Percentiles rank a stretch among this genome's conserved stretches.
These are phyloP conservation scores for Penium margaritaceum DNA, from an alignment of 139 green algal genomes.

Conservation along the genomic window DNA sequence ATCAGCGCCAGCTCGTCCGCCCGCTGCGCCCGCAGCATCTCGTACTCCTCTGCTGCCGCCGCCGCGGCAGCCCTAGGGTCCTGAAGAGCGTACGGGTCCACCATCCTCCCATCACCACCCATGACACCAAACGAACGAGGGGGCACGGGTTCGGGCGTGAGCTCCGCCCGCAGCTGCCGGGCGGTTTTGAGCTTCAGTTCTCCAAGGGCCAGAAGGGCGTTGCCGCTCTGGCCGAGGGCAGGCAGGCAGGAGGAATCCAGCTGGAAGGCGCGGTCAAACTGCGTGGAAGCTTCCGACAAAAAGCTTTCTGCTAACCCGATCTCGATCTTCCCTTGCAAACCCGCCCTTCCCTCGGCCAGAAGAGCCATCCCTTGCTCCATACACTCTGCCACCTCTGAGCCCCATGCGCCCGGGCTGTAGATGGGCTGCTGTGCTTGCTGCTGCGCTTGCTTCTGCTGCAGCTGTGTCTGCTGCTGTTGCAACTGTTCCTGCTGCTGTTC, in stretches of 20 bases:
- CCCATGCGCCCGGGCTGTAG: no score
- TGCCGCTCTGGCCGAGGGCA: constrained; percentile 23
- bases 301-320: constrained; percentile 10
- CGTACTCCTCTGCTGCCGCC: no score
- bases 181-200: constrained; percentile 23
- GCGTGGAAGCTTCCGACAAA: constrained; percentile 12
- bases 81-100: no score
- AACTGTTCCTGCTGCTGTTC: no score
- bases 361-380: constrained; percentile 9
- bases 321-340: constrained; percentile 26
- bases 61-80: no score
- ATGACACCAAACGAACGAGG: no score
- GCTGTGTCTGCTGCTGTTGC: no score
- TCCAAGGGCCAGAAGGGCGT: constrained; percentile 27
- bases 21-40: background rate
- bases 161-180: background rate
- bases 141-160: no score
- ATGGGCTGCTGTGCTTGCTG: no score
- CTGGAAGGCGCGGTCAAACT: constrained; percentile 2
- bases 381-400: no score
- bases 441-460: no score
- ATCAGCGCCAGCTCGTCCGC: background rate
- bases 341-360: constrained; percentile 20
- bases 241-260: constrained; percentile 2
- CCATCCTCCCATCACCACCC: no score